Evolutionary conservation across 163 green algal genomes (phyloP), one percentile per base, ranked within the genome.

Genomic region (Picocystis sp.): DNA sequence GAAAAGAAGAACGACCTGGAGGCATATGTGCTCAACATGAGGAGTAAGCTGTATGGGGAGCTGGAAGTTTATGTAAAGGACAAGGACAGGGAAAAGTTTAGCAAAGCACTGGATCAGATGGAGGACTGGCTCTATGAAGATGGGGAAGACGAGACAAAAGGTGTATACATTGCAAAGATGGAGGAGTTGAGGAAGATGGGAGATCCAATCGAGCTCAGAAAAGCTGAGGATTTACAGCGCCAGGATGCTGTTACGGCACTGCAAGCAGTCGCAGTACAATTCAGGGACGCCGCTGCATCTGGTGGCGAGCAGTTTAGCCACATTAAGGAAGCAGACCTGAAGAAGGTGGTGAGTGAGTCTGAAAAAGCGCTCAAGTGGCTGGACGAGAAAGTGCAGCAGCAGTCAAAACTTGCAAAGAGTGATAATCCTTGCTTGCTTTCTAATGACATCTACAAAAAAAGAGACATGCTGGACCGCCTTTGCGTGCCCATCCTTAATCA

Each of bases 71-170:
- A 72, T 50, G 68, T 75, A n/a, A 71, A 59, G 12, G 69, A 81
- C 24, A 70, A 58, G 14, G 61, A 61, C 25, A 58, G 44, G 35
- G 33, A 59, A 45, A 19, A 47, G 6, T 68, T 80, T 25, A 49
- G 29, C 24, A 33, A 58, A 14, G 62, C 64, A 53, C 62, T 85
- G 38, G 58, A 78, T 43, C 60, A 59, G 23, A 76, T 74, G 60
- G 83, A 98, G 79, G 81, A 97, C 68, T 98, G 89, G 89, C 74
- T 98, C 64, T 98, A 98, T 52, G 89, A 96, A 3, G 89, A 98
- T 57, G 89, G 89, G 14, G 89, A 98, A 73, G 83, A 97, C 65
- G 73, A 82, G 68, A 80, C 58, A 44, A 94, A 94, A 66, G 78
- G 68, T 14, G 84, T 92, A 42, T 95, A 96, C 65, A 60, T 79